Evolutionary conservation across 306 rosid genomes (phyloP).

Genomic region (barrel medic (Medicago truncatula)): DNA sequence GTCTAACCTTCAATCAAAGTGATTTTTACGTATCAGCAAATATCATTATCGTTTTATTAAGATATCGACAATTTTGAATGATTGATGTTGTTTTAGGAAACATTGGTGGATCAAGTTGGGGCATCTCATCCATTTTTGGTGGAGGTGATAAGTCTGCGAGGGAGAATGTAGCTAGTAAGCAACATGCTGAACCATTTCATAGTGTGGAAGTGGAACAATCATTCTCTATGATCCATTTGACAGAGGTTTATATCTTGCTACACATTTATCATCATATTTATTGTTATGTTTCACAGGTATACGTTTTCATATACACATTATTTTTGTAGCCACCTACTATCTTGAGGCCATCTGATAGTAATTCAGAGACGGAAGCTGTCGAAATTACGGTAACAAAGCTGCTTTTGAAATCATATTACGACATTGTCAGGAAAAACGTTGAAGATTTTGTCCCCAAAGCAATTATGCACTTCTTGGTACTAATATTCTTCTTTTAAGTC

Average conservation of each 20-base stretch:
- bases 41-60: slow-evolving; percentile 4
- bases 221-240: slow-evolving; percentile 77
- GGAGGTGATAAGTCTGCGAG: slow-evolving; percentile 68
- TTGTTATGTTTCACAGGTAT: slow-evolving; percentile 32
- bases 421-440: slow-evolving; percentile 88
- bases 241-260: slow-evolving; percentile 65
- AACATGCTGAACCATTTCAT: slow-evolving; percentile 64
- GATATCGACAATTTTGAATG: slow-evolving; percentile 25
- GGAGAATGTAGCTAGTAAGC: slow-evolving; percentile 61
- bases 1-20: slow-evolving; percentile 29
- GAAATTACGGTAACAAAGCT: slow-evolving; percentile 84
- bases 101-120: slow-evolving; percentile 76
- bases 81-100: slow-evolving; percentile 54
- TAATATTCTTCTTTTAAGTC: slow-evolving; percentile 34
- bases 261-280: slow-evolving; percentile 25
- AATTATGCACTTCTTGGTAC: slow-evolving; percentile 98
- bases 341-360: slow-evolving; percentile 85
- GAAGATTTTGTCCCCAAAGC: slow-evolving; percentile 93
- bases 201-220: slow-evolving; percentile 60
- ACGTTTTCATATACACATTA: slow-evolving; percentile 31
- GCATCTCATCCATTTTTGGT: slow-evolving; percentile 94
- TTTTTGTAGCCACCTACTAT: slow-evolving; percentile 82
- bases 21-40: slow-evolving; percentile 18
- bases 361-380: slow-evolving; percentile 79
- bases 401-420: slow-evolving; percentile 89